Evolutionary conservation across 768 basidiomycete species (phyloP).

Genomic region (Wakefieldia striispora): DNA sequence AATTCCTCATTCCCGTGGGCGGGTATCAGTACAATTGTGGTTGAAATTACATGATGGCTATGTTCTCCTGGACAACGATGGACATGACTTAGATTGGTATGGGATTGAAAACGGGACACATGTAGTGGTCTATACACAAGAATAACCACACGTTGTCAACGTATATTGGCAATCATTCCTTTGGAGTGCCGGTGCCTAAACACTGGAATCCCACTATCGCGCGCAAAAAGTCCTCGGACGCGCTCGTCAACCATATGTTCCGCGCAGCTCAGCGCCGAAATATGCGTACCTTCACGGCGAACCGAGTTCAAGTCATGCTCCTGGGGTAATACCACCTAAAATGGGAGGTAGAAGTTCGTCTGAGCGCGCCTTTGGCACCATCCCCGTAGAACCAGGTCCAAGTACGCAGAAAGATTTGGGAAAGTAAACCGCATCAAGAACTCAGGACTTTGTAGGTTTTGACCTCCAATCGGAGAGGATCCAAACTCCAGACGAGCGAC

Average conservation of each 20-base stretch:
- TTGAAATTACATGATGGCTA: constrained; percentile 52
- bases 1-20: constrained; percentile 25
- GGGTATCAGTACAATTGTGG: constrained; percentile 48
- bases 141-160: neutral
- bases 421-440: constrained; percentile 9
- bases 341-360: neutral
- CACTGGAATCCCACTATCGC: constrained; percentile 14
- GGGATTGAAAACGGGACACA: constrained; percentile 59
- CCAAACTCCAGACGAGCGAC: constrained; percentile 28
- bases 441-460: constrained; percentile 16
- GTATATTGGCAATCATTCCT: neutral
- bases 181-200: neutral
- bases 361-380: constrained; percentile 5
- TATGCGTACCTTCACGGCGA: constrained; percentile 16
- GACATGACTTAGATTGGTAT: constrained; percentile 63
- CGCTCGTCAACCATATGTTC: constrained; percentile 6
- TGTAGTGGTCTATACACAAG: constrained; percentile 29
- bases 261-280: constrained; percentile 1
- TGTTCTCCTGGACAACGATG: constrained; percentile 48
- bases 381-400: constrained; percentile 12
- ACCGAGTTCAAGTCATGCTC: neutral
- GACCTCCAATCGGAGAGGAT: constrained; percentile 17
- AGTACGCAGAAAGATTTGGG: constrained; percentile 6
- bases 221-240: constrained; percentile 2
- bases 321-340: neutral